phyloP scores from a whole-genome alignment of 2,329 filamentous ascomycete genomes.

The Elsinoe arachidis region DNA sequence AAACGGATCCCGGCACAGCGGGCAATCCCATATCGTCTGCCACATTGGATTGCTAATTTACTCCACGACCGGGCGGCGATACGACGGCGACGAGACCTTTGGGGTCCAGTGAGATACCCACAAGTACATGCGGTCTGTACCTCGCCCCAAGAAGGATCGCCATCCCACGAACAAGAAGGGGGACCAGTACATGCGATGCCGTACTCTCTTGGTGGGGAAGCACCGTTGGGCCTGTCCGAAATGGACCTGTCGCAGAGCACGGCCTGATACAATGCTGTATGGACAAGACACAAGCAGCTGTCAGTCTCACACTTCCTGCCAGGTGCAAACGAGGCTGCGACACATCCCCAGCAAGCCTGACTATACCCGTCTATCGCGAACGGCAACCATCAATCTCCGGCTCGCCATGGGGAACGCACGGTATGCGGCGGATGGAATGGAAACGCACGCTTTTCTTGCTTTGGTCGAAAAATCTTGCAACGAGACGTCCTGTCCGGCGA shows the following conservation, averaged over 20 bases:
- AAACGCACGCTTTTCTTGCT: neutral
- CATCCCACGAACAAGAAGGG: slow-evolving; percentile 5
- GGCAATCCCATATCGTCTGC: slow-evolving; percentile 6
- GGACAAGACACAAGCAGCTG: neutral
- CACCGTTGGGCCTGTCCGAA: neutral
- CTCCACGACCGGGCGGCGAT: neutral
- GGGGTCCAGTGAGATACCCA: neutral
- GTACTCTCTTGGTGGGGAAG: neutral
- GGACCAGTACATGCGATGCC: neutral
- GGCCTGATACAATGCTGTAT: neutral
- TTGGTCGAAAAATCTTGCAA: neutral
- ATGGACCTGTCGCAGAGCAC: slow-evolving; percentile 7
- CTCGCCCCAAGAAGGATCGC: neutral
- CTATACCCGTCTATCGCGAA: neutral
- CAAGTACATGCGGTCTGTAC: neutral
- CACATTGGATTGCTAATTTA: slow-evolving; percentile 2
- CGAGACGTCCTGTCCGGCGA: neutral
- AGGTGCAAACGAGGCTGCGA: neutral
- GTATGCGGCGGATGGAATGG: neutral
- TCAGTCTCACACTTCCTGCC: neutral
- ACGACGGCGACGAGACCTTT: neutral
- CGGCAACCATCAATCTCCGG: slow-evolving; percentile 4
- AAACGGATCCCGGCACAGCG: slow-evolving; percentile 13
- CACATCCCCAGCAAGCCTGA: neutral
- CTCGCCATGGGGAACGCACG: neutral